Evolutionary conservation across 495 filamentous ascomycete genomes (phyloP).

Genomic region (Usnea hakonensis): DNA sequence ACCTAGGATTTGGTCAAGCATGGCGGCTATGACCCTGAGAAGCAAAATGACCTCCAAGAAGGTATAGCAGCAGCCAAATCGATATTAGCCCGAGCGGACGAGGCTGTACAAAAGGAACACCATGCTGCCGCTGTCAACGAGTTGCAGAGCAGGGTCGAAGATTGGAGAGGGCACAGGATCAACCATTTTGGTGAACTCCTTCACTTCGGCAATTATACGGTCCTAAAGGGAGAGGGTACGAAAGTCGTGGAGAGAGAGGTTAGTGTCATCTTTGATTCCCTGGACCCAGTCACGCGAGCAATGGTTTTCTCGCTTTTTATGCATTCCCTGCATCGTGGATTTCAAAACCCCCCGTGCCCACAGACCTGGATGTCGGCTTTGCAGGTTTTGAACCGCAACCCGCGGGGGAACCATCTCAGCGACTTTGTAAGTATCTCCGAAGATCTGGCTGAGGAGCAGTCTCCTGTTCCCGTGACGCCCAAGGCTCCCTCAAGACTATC

Average conservation of each 20-base stretch:
- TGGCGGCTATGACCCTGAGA: slow-evolving; percentile 56
- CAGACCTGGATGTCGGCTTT: background rate
- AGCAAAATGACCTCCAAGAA: slow-evolving; percentile 57
- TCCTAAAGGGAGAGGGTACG: slow-evolving; percentile 73
- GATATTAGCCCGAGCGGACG: slow-evolving; percentile 74
- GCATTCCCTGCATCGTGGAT: background rate
- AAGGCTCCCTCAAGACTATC: background rate
- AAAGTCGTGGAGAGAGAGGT: slow-evolving; percentile 83
- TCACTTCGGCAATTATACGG: slow-evolving; percentile 86
- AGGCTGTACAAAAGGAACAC: slow-evolving; percentile 81
- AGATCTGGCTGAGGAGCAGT: background rate
- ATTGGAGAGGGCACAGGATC: slow-evolving; percentile 91
- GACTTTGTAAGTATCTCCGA: slow-evolving; percentile 7
- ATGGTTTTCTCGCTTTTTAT: slow-evolving; percentile 4
- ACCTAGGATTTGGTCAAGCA: slow-evolving; percentile 77
- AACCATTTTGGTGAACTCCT: slow-evolving; percentile 85
- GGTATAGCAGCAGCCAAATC: slow-evolving; percentile 71
- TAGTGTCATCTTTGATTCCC: slow-evolving; percentile 30
- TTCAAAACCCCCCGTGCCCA: background rate
- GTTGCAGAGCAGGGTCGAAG: slow-evolving; percentile 76
- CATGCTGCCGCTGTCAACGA: slow-evolving; percentile 72
- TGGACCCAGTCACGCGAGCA: slow-evolving; percentile 12
- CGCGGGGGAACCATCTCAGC: background rate
- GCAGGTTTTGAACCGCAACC: background rate
- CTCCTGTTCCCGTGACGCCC: background rate